Conservation (phyloP, 2,329 filamentous ascomycete genomes). For the Monosporascus ibericus region DNA sequence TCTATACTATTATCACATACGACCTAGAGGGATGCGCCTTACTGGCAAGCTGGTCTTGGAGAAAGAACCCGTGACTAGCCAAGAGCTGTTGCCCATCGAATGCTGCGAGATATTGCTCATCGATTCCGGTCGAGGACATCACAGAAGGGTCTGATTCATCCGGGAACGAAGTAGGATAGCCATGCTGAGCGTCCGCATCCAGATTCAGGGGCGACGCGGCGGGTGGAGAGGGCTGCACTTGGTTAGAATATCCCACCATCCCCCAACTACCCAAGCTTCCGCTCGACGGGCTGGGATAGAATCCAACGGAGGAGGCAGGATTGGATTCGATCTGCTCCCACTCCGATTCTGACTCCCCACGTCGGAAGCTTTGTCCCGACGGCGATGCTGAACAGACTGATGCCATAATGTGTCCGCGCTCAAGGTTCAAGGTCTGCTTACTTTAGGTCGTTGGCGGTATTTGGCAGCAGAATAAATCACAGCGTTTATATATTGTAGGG, state of each 20-base stretch:
- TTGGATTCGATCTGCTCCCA: constrained; percentile 27
- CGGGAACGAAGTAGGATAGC: constrained; percentile 28
- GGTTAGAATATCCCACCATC: constrained; percentile 34
- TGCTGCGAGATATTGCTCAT: constrained; percentile 24
- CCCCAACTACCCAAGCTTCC: constrained; percentile 46
- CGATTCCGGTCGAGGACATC: constrained; percentile 17
- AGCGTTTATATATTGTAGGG: not conserved
- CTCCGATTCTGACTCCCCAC: constrained; percentile 24
- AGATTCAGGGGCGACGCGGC: constrained; percentile 37
- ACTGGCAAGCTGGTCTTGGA: constrained; percentile 29
- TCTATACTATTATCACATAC: constrained; percentile 5
- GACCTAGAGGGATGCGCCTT: constrained; percentile 9
- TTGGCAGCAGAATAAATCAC: not conserved
- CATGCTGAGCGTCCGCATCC: constrained; percentile 31
- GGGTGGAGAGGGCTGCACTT: constrained; percentile 26
- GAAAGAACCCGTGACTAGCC: constrained; percentile 33
- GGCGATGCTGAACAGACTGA: constrained; percentile 26
- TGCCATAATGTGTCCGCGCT: constrained; percentile 20
- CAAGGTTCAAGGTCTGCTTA: no score
- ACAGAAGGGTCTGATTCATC: constrained; percentile 27
- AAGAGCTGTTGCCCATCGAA: constrained; percentile 27
- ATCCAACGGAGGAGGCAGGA: constrained; percentile 27
- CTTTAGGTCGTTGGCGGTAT: no score
- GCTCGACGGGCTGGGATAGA: constrained; percentile 45
- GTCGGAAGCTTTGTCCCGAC: constrained; percentile 20